Conservation (phyloP, 768 basidiomycete genomes). For the Suillus alpinus region DNA sequence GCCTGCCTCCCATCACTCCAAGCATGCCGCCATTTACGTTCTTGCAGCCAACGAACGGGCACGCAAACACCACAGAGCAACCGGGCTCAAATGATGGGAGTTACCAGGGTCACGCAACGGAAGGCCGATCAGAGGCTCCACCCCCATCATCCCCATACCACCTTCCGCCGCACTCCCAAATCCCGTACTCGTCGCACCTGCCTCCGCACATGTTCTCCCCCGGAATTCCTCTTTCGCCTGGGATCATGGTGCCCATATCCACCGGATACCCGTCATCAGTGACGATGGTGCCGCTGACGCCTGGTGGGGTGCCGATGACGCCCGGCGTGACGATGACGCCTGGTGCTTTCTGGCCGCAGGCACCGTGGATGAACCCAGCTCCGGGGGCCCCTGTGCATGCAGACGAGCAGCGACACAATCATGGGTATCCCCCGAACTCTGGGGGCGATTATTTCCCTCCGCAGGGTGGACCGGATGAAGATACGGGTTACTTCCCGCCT, state of each 20-base stretch:
- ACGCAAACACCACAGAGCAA: not conserved
- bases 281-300: slow-evolving; percentile 22
- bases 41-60: slow-evolving; percentile 41
- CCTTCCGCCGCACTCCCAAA: slow-evolving; percentile 16
- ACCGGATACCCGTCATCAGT: slow-evolving; percentile 21
- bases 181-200: slow-evolving; percentile 21
- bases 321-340: slow-evolving; percentile 73
- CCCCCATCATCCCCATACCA: slow-evolving; percentile 11
- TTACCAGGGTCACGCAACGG: not conserved
- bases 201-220: slow-evolving; percentile 28
- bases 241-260: slow-evolving; percentile 27
- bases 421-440: slow-evolving; percentile 1
- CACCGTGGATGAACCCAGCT: slow-evolving; percentile 56
- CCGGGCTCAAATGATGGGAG: slow-evolving; percentile 8
- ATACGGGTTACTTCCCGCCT: slow-evolving; percentile 43
- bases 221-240: slow-evolving; percentile 30
- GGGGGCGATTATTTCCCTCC: slow-evolving; percentile 41
- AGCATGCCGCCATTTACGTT: slow-evolving; percentile 96
- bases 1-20: slow-evolving; percentile 91
- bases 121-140: slow-evolving; percentile 2
- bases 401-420: slow-evolving; percentile 13
- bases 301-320: slow-evolving; percentile 27
- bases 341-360: slow-evolving; percentile 67
- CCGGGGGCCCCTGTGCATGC: slow-evolving; percentile 57
- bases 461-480: slow-evolving; percentile 21